Conservation (phyloP, 345 rosid genomes). For the Acer yangbiense region DNA sequence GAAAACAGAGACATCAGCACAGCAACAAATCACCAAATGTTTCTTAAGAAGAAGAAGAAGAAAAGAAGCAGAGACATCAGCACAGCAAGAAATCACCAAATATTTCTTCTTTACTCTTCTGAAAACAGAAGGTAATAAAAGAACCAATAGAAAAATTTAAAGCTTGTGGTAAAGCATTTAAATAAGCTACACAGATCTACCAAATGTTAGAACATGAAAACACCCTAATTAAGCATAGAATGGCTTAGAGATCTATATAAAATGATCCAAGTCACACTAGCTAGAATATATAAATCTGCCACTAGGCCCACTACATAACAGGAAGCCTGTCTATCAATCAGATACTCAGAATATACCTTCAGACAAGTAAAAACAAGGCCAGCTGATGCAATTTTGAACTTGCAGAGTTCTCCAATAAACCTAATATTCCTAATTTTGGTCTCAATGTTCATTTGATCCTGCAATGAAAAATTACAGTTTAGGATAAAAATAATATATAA, state of each 20-base stretch:
- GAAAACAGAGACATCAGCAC: background rate
- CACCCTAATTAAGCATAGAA: background rate
- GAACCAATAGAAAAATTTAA: background rate
- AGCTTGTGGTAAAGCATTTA: background rate
- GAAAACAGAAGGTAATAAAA: background rate
- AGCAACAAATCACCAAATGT: background rate
- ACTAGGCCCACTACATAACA: background rate
- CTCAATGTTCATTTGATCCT: conserved; percentile 99
- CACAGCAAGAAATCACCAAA: background rate
- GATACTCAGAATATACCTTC: conserved; percentile 56
- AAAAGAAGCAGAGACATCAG: background rate
- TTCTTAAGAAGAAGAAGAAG: background rate
- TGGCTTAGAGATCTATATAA: background rate
- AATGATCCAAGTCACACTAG: background rate
- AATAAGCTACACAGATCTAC: background rate
- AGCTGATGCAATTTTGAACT: conserved; percentile 82
- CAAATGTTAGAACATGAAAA: background rate
- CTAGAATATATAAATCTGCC: background rate
- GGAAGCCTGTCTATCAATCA: conserved; percentile 12
- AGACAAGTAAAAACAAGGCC: conserved; percentile 89
- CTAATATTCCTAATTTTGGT: conserved; percentile 96
- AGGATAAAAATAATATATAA: background rate
- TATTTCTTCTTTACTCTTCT: background rate
- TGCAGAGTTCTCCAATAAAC: conserved; percentile 98
- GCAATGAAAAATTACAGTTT: conserved; percentile 35